These are phyloP conservation scores for Chaetomiaceae sp. DNA, from an alignment of 2,329 filamentous ascomycete species.

Conservation along the genomic window DNA sequence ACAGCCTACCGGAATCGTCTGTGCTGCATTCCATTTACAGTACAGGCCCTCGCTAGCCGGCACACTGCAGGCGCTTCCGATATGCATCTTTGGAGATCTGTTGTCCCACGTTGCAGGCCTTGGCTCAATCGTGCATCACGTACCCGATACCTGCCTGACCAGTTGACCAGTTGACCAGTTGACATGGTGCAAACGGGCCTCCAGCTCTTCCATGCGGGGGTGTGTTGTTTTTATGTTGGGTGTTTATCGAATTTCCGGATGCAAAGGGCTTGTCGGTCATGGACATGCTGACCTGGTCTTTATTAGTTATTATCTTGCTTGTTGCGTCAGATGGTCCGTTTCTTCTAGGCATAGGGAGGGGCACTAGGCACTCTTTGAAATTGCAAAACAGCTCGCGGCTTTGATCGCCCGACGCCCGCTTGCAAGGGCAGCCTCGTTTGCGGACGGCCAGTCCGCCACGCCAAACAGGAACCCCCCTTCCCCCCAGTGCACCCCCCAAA, in stretches of 20 bases:
- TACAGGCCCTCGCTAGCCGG: too few relatives aligned
- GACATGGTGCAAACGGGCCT: not conserved
- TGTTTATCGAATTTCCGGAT: not conserved
- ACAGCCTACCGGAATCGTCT: too few relatives aligned
- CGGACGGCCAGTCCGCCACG: conserved; percentile 8
- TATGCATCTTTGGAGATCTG: not conserved
- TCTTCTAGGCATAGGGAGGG: conserved; percentile 10
- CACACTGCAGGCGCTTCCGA: not conserved
- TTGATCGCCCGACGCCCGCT: not conserved
- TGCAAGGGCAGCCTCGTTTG: conserved; percentile 2
- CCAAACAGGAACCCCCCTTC: not conserved
- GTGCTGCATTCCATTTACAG: too few relatives aligned
- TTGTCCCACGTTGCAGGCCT: conserved; percentile 4
- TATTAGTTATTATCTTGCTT: too few relatives aligned
- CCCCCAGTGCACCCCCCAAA: too few relatives aligned
- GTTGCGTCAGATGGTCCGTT: conserved; percentile 6
- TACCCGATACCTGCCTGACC: not conserved
- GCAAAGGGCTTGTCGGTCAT: not conserved
- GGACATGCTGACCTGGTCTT: not conserved
- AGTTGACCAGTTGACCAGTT: not conserved
- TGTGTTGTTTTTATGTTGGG: too few relatives aligned
- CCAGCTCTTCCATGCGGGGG: not conserved
- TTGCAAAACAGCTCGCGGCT: not conserved
- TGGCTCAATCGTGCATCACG: not conserved
- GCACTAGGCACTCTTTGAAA: conserved; percentile 10